Percentiles rank a stretch among this genome's conserved stretches.
phyloP scores from a whole-genome alignment of 176 grass and related monocot species.

The Triticum monococcum region DNA sequence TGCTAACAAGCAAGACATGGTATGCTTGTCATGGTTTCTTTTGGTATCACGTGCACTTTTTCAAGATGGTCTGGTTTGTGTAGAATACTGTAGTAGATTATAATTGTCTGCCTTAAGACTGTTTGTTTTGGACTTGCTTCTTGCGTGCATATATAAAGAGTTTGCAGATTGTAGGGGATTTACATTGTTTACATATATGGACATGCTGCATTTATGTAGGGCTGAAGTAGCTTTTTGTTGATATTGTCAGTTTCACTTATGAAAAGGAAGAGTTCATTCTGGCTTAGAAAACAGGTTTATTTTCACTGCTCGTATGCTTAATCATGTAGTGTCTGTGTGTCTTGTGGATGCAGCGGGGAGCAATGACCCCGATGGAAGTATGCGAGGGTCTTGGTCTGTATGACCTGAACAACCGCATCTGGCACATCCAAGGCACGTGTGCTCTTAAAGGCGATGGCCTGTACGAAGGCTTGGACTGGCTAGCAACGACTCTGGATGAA shows the following conservation, averaged over 20 bases:
- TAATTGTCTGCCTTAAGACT: neutral
- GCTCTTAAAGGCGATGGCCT: constrained; percentile 82
- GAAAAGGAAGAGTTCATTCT: neutral
- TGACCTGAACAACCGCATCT: constrained; percentile 78
- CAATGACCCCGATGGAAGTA: constrained; percentile 93
- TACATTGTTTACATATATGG: constrained; percentile 1
- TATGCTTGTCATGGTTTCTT: constrained; percentile 35
- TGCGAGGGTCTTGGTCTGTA: constrained; percentile 85
- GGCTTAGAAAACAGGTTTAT: neutral
- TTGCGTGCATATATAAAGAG: neutral
- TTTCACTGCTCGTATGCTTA: neutral
- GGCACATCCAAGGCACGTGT: constrained; percentile 93
- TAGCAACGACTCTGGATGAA: constrained; percentile 69
- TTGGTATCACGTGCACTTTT: neutral
- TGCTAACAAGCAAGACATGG: constrained; percentile 97
- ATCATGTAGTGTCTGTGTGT: neutral
- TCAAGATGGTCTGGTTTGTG: neutral
- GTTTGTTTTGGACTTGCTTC: neutral
- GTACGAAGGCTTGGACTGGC: constrained; percentile 96
- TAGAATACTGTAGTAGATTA: neutral
- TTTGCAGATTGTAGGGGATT: neutral
- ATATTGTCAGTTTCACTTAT: neutral
- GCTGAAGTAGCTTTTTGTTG: neutral
- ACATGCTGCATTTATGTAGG: neutral
- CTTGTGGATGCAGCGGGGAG: constrained; percentile 63